Evolutionary conservation across 2,329 filamentous ascomycete species (phyloP).

Genomic region (Hypoxylon rubiginosum): DNA sequence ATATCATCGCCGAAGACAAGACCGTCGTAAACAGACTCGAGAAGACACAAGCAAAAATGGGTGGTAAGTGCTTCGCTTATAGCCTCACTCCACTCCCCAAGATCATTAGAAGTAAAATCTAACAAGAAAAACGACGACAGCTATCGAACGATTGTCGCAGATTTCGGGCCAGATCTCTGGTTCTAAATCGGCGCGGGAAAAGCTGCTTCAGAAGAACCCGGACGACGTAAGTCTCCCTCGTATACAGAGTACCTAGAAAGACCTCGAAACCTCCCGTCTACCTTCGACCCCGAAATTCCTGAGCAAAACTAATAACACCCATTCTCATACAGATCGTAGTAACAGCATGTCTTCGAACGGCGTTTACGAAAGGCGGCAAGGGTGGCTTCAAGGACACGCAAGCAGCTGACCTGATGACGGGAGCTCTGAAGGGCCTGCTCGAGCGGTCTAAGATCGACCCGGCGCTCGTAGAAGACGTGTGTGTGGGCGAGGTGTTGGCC

Average conservation of each 20-base stretch:
- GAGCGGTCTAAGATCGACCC: slow-evolving; percentile 91
- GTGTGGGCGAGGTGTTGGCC: slow-evolving; percentile 90
- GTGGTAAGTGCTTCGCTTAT: slow-evolving; percentile 43
- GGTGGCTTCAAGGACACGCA: slow-evolving; percentile 96
- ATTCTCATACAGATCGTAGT: slow-evolving; percentile 76
- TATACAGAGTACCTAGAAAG: not conserved
- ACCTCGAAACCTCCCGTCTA: not conserved
- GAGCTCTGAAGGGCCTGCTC: slow-evolving; percentile 84
- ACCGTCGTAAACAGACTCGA: not conserved
- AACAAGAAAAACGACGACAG: slow-evolving; percentile 52
- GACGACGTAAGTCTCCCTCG: slow-evolving; percentile 70
- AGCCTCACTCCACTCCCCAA: not conserved
- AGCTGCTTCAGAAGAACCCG: slow-evolving; percentile 74
- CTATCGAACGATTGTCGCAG: slow-evolving; percentile 69
- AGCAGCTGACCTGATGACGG: slow-evolving; percentile 86
- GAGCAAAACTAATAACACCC: slow-evolving; percentile 45
- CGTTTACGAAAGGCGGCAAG: slow-evolving; percentile 93
- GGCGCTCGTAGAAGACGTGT: slow-evolving; percentile 88
- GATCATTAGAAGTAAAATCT: slow-evolving; percentile 13
- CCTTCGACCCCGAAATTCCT: not conserved
- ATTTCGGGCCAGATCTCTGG: slow-evolving; percentile 72
- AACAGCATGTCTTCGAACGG: slow-evolving; percentile 89
- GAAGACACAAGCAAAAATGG: slow-evolving; percentile 44
- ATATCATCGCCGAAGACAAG: not conserved
- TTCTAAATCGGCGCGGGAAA: slow-evolving; percentile 62